Conservation (phyloP, 2,329 filamentous ascomycete genomes). For the Epichloe gansuensis region DNA sequence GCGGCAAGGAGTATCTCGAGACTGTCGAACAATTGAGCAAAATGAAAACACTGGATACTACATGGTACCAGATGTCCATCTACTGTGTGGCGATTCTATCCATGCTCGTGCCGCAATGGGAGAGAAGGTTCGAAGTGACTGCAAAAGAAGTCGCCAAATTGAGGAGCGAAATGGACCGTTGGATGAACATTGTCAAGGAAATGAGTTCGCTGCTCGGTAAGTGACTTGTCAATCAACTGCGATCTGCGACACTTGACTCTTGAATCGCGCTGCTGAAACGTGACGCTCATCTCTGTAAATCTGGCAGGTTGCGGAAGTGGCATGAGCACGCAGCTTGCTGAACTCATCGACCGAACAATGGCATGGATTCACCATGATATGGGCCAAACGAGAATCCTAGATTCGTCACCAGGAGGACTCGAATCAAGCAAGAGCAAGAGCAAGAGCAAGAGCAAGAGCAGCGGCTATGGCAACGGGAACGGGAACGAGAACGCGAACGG, state of each 20-base stretch:
- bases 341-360: slow-evolving; percentile 39
- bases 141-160: slow-evolving; percentile 47
- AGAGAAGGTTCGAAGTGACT: slow-evolving; percentile 49
- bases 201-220: slow-evolving; percentile 54
- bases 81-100: slow-evolving; percentile 65
- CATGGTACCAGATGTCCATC: slow-evolving; percentile 63
- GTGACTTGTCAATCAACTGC: background rate
- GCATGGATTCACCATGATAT: slow-evolving; percentile 41
- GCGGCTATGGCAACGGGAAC: no score
- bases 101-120: slow-evolving; percentile 55
- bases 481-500: no score
- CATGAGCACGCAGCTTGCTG: slow-evolving; percentile 31
- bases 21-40: slow-evolving; percentile 47
- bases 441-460: no score
- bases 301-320: slow-evolving; percentile 30
- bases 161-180: slow-evolving; percentile 54
- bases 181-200: slow-evolving; percentile 56
- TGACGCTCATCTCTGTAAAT: slow-evolving; percentile 8
- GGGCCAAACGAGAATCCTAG: slow-evolving; percentile 19
- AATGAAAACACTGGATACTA: slow-evolving; percentile 61
- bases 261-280: background rate
- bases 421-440: slow-evolving; percentile 26
- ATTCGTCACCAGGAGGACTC: slow-evolving; percentile 7
- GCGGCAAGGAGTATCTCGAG: slow-evolving; percentile 52
- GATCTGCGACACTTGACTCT: background rate